Base-by-base conservation (phyloP, 2,329 filamentous ascomycete species). In the Penicillium frequentans region DNA sequence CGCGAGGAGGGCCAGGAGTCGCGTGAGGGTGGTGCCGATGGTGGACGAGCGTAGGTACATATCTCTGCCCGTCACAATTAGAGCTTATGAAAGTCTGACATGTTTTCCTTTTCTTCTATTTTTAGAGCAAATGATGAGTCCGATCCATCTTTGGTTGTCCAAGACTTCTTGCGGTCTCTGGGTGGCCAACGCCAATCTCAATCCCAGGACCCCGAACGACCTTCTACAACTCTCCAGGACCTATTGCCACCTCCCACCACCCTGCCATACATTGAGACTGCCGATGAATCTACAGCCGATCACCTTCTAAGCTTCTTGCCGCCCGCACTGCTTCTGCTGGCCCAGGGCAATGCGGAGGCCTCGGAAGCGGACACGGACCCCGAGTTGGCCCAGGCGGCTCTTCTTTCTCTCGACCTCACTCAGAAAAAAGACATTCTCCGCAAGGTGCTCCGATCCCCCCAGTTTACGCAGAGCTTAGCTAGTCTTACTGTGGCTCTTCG, bases 1-100 rank as follows among this genome's bases (percentile, higher is more conserved):
- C 86, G 93, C 76, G 88, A 96, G 75, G 95, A 98, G 76, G 95
- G 95, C 57, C 87, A 91, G 75, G 87, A 86, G 66, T 86, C 93
- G 63, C 85, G 96, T 79, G 92, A 96, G 77, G 95, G 93, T 59
- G 95, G 96, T 73, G 91, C 91, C 67, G 95, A 98, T 78, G 95
- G 96, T 71, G 96, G 91, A 79, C 87, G 95, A 97, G 95, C 93
- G 95, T 99, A 98, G 93, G 96, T 99, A 77, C 73, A 76, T 74
- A 75, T 77, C 73, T 78, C 75, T 73, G 61, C 60, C 56, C 51
- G 26, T 24, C 37, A 54, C 44, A 37, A 48, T 42, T 27, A 29
- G 46, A 59, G 60, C 55, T 23, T 61, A 59, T 56, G 54, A 52
- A 56, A 57, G 26, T 57, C 54, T 62, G 33, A 61, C 56, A 43